Evolutionary conservation across 305 asterid species (phyloP), one percentile per base, ranked within the genome.

Genomic region (Coffea humblotiana): DNA sequence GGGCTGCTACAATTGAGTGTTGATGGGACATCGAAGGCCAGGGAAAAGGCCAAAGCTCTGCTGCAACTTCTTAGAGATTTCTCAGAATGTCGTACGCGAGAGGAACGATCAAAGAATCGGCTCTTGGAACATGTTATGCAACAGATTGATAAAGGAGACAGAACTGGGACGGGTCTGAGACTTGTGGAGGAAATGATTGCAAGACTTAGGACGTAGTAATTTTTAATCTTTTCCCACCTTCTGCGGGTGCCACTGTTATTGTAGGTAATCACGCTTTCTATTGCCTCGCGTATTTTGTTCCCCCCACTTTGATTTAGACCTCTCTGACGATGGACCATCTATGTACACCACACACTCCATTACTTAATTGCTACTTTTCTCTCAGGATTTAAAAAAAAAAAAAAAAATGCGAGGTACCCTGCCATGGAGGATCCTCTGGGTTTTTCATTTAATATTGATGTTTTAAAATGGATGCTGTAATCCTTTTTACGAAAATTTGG

Each of bases 101-200:
- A 40, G 71, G 81, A 81, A 60, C 85, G 73, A 47, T 66, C 82
- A 18, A 88, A 85, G 88, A 90, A 90, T 75, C 86, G 74, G 84
- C 54, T 83, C 71, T 80, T 90, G 83, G 95, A 91, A 77, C 84
- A 88, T 80, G 91, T 86, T 49, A 94, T 94, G 97, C 86, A 91
- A 70, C 83, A 85, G 91, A 94, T 94, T 43, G 98, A 94, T 82
- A 82, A 87, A 79, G 97, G 84, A 58, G 96, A 90, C 56, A 88
- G 86, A 70, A 83, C 76, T 14, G 97, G 89, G 48, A 88, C 81
- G 60, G 89, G 88, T 10, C 58, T 86, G 12, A 78, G 88, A 78
- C 19, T 89, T 72, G 92, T 94, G 76, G 97, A 94, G 89, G 92
- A 91, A 85, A 91, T 92, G 94, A 92, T 92, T 68, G 96, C 97